Evolutionary conservation across 1,284 basidiomycete genomes (phyloP), one percentile per base, ranked within the genome.

Genomic region (Jaminaea rosea): DNA sequence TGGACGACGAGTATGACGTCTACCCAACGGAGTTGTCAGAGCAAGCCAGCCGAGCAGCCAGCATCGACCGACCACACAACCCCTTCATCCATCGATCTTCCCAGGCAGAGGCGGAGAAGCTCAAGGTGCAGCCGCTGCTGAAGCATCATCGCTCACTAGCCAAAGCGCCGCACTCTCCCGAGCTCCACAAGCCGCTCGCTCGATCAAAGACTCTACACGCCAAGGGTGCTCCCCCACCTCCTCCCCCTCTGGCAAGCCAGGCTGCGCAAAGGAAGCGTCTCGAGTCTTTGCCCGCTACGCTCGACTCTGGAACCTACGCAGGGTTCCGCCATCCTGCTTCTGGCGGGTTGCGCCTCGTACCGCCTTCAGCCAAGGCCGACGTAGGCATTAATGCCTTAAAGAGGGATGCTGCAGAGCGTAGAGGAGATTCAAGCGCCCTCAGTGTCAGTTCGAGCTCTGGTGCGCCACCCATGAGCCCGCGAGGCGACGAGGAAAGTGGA

Each of bases 21-120:
- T 65, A 17, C 56, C 61, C 46, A 59, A 68, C 21, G 58, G 62
- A 11, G 67, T 63, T 7, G 57, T 66, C 31, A 56, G 60, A 61
- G 47, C 58, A 67, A 9, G 64, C 60, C 1, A 58, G 59, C 31
- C 60, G 60, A 10, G 67, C 65, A 1, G 65, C 63, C 0, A 63
- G 59, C 31, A 68, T 71, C 46, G 65, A 71, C 42, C 63, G 67
- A 5, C 39, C 39, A 13, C 55, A 63, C 53, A 64, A 68, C 19
- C 68, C 69, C 10, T 72, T 72, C 56, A 65, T 70, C 50, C 57
- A 58, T 10, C 62, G 60, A 10, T 58, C 61, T 44, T 44, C 53
- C 10, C 56, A 69, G 34, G 52, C 58, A 44, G 53, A 61, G 27
- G 55, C 56, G 7, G 49, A 56, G 17, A 56, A 62, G 27, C 56